Evolutionary conservation across 1,139 yeast species (phyloP).

Genomic region (Suhomyces panamericanus): DNA sequence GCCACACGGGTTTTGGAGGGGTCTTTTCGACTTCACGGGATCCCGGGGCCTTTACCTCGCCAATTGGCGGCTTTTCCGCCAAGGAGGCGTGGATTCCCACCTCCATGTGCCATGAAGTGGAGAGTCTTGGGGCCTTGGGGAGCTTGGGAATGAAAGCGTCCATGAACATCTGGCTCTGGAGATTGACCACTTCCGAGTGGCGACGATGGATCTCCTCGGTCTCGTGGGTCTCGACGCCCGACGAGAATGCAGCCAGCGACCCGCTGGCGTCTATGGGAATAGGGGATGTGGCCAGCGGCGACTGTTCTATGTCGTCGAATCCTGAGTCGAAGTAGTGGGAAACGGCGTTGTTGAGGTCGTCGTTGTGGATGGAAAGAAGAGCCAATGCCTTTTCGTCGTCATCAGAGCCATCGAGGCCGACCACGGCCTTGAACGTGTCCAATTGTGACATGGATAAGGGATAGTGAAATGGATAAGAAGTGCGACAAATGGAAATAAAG

Average conservation of each 20-base stretch:
- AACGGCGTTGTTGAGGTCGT: slow-evolving; percentile 52
- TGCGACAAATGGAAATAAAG: too few relatives aligned
- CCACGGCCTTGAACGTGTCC: slow-evolving; percentile 46
- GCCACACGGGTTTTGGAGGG: slow-evolving; percentile 7
- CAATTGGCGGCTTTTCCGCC: slow-evolving; percentile 17
- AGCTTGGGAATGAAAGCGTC: slow-evolving; percentile 40
- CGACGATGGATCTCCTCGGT: slow-evolving; percentile 6
- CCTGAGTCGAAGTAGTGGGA: slow-evolving; percentile 54
- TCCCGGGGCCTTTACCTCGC: not conserved
- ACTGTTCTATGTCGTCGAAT: slow-evolving; percentile 28
- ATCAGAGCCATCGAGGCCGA: slow-evolving; percentile 39
- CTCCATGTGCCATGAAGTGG: slow-evolving; percentile 45
- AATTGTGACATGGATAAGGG: slow-evolving; percentile 15
- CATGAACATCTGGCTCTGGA: slow-evolving; percentile 37
- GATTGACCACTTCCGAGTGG: slow-evolving; percentile 21
- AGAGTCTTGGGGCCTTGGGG: slow-evolving; percentile 44
- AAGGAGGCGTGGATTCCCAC: slow-evolving; percentile 46
- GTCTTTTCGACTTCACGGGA: slow-evolving; percentile 2
- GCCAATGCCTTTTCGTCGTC: slow-evolving; percentile 36
- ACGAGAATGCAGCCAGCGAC: slow-evolving; percentile 5
- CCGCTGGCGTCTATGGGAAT: not conserved
- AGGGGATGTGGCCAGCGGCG: slow-evolving; percentile 2
- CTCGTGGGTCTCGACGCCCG: slow-evolving; percentile 15
- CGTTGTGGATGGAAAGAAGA: slow-evolving; percentile 43
- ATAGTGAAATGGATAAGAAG: too few relatives aligned